phyloP scores from a whole-genome alignment of 208 protist genomes.

The Naegleria fowleri region DNA sequence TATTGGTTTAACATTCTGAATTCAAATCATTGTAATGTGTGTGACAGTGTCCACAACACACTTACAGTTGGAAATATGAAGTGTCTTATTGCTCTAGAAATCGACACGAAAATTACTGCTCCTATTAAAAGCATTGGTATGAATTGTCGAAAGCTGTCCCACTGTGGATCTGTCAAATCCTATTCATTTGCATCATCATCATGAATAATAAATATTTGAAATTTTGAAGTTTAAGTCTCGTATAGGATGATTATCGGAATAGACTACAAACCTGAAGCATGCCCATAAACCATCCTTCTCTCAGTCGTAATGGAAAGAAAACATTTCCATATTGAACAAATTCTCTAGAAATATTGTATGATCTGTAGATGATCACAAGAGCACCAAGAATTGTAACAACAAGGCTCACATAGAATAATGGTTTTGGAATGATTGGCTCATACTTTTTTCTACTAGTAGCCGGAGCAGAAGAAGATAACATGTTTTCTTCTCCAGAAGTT shows the following conservation, averaged over 20 bases:
- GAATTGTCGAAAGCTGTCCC: not conserved
- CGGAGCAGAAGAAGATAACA: not conserved
- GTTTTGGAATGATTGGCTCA: not conserved
- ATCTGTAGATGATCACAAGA: not conserved
- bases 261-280: not conserved
- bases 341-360: not conserved
- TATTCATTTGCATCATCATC: not conserved
- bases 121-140: not conserved
- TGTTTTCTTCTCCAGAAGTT: not conserved
- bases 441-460: not conserved
- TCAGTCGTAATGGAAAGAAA: not conserved
- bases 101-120: not conserved
- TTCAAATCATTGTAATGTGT: not conserved
- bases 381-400: not conserved
- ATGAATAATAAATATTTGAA: not conserved
- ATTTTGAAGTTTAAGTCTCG: too few relatives aligned
- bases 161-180: constrained; percentile 17
- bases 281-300: not conserved
- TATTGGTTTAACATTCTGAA: not conserved
- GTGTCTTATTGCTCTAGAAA: not conserved
- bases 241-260: too few relatives aligned
- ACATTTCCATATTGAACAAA: not conserved
- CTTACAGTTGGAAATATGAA: not conserved
- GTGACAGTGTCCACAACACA: not conserved
- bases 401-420: not conserved